Percentiles rank a stretch among this genome's conserved stretches.
phyloP scores from a whole-genome alignment of 2,329 filamentous ascomycete species.

The Monosporascus sp. region DNA sequence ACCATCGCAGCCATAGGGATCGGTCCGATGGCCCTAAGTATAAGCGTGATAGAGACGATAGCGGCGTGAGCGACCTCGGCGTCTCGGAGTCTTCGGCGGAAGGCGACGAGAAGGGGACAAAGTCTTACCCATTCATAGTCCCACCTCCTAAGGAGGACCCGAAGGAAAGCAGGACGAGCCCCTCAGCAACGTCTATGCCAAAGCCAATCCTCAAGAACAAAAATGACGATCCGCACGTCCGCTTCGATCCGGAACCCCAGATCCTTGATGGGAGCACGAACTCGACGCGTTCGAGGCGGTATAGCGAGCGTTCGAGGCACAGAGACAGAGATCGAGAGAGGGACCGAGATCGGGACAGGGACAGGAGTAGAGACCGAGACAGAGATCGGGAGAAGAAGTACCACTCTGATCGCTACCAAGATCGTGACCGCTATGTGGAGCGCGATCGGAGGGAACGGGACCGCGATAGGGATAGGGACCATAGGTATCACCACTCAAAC shows the following conservation, averaged over 20 bases:
- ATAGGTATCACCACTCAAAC: neutral
- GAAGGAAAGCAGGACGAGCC: constrained; percentile 18
- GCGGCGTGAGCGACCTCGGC: constrained; percentile 4
- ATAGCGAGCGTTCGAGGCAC: constrained; percentile 11
- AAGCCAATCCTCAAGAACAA: constrained; percentile 60
- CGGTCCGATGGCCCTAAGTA: neutral
- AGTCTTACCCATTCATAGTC: constrained; percentile 37
- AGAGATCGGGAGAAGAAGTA: constrained; percentile 27
- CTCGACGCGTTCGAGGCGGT: constrained; percentile 29
- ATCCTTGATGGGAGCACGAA: constrained; percentile 32
- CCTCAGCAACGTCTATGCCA: constrained; percentile 36
- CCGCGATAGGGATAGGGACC: constrained; percentile 28
- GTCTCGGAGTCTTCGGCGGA: constrained; percentile 3
- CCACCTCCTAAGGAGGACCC: constrained; percentile 23
- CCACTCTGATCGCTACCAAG: constrained; percentile 31
- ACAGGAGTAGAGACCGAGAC: constrained; percentile 30
- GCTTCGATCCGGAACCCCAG: constrained; percentile 42
- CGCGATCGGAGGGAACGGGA: constrained; percentile 24
- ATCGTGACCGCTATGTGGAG: constrained; percentile 29
- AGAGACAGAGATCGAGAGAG: constrained; percentile 20
- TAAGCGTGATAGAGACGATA: constrained; percentile 12
- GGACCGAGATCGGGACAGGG: constrained; percentile 24
- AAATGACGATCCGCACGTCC: constrained; percentile 50
- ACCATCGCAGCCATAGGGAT: constrained; percentile 11
- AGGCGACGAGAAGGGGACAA: constrained; percentile 25